Evolutionary conservation across 306 rosid species (phyloP).

Genomic region (Dryas octopetala): DNA sequence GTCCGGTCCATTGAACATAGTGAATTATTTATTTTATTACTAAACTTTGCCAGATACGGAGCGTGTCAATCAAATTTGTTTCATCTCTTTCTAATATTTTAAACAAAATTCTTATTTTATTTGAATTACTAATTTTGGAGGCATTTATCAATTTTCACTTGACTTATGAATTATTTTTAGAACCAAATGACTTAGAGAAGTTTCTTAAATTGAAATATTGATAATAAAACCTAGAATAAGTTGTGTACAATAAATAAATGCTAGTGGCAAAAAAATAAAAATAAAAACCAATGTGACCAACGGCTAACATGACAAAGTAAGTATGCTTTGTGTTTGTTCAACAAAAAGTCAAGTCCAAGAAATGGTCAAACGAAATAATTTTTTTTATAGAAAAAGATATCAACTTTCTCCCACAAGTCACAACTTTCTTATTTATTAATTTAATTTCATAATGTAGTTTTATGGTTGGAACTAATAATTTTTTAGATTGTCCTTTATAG

Average conservation of each 20-base stretch:
- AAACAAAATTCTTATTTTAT: neutral
- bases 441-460: no score
- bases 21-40: no score
- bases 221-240: neutral
- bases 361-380: neutral
- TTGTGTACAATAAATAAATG: neutral
- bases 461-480: no score
- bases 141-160: neutral
- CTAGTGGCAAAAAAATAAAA: neutral
- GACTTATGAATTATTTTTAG: no score
- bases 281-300: neutral
- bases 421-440: no score
- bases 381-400: no score
- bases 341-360: neutral
- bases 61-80: neutral
- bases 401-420: no score
- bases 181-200: no score
- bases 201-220: neutral
- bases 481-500: no score
- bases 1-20: no score
- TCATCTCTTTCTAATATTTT: neutral
- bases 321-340: neutral
- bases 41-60: no score
- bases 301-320: neutral
- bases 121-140: neutral